Evolutionary conservation across 257 asterid species (phyloP).

Genomic region (Nicotiana obtusifolia): DNA sequence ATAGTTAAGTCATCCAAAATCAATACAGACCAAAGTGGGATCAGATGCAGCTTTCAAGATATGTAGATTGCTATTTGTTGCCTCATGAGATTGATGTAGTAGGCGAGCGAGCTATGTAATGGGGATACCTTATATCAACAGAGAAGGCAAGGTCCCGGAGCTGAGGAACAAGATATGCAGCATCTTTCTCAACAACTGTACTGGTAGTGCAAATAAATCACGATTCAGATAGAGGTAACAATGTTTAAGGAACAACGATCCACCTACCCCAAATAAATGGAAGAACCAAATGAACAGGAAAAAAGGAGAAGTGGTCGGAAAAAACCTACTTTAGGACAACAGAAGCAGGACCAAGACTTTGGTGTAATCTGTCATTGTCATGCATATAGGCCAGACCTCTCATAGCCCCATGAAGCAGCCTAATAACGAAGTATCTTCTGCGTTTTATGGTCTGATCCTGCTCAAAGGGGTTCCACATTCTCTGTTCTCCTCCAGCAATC

Average conservation of each 20-base stretch:
- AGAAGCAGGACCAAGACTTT: conserved; percentile 95
- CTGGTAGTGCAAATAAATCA: conserved; percentile 35
- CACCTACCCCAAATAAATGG: background rate
- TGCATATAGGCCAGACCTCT: conserved; percentile 82
- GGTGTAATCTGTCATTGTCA: conserved; percentile 67
- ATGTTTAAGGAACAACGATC: background rate
- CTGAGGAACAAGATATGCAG: conserved; percentile 71
- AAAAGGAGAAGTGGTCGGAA: background rate
- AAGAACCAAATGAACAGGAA: background rate
- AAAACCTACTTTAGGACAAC: conserved; percentile 67
- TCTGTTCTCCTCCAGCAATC: conserved; percentile 40
- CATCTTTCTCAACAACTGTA: conserved; percentile 76
- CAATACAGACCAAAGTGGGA: background rate
- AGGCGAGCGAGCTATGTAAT: background rate
- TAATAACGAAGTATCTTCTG: conserved; percentile 57
- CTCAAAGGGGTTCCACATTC: conserved; percentile 76
- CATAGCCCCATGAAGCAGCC: conserved; percentile 64
- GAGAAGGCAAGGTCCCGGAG: conserved; percentile 98
- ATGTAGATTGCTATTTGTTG: background rate
- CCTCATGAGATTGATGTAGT: background rate
- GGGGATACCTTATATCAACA: conserved; percentile 64
- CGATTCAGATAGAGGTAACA: background rate
- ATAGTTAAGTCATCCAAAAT: background rate
- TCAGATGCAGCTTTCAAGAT: background rate
- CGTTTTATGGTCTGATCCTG: conserved; percentile 60